These are phyloP conservation scores for Sugiyamaella lignohabitans DNA, from an alignment of 805 yeast species.

Conservation along the genomic window DNA sequence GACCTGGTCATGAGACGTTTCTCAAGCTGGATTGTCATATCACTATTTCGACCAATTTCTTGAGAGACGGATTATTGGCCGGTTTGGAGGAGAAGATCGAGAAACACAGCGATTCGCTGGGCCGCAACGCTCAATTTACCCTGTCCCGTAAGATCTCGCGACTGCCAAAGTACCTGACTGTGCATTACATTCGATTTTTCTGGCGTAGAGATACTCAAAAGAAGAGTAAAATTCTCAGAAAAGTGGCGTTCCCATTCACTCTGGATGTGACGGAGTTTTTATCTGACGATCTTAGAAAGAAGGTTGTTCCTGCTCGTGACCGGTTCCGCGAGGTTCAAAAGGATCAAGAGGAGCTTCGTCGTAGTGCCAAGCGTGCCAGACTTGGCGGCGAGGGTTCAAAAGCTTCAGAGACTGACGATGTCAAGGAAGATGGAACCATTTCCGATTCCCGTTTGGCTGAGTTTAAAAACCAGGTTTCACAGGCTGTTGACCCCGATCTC, in stretches of 20 bases:
- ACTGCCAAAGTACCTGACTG: constrained; percentile 80
- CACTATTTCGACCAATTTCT: constrained; percentile 73
- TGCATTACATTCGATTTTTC: constrained; percentile 89
- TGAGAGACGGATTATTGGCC: constrained; percentile 73
- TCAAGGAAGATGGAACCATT: constrained; percentile 26
- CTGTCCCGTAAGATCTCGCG: constrained; percentile 54
- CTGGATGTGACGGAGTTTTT: constrained; percentile 81
- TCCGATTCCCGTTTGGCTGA: constrained; percentile 21
- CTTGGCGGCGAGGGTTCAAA: constrained; percentile 18
- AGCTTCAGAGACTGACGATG: constrained; percentile 32
- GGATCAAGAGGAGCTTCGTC: constrained; percentile 60
- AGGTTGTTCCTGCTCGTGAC: constrained; percentile 68
- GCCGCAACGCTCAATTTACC: constrained; percentile 63
- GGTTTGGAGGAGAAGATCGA: constrained; percentile 72
- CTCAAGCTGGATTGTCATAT: constrained; percentile 86
- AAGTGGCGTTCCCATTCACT: constrained; percentile 83
- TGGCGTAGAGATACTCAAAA: constrained; percentile 91
- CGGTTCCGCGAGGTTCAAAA: constrained; percentile 69
- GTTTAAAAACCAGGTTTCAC: constrained; percentile 25
- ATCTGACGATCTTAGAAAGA: constrained; percentile 64
- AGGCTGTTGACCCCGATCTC: constrained; percentile 36
- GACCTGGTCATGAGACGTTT: constrained; percentile 48
- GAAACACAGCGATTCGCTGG: constrained; percentile 66
- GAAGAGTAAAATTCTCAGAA: constrained; percentile 89
- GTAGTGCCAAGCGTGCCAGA: constrained; percentile 64